Conservation (phyloP, 768 basidiomycete genomes). For the Lentinula boryana region DNA sequence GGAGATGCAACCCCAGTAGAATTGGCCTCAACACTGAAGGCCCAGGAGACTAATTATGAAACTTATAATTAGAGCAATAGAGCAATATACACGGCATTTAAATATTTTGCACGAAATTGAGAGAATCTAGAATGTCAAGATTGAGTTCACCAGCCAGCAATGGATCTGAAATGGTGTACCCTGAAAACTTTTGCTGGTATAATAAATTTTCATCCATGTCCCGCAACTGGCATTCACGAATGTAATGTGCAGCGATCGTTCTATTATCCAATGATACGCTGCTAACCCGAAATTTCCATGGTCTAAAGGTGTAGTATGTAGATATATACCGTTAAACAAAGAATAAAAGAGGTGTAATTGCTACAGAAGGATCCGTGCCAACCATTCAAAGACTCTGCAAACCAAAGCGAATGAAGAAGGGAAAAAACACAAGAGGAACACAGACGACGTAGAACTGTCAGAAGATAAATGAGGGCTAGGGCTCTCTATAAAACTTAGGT, state of each 20-base stretch:
- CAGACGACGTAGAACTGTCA: constrained; percentile 8
- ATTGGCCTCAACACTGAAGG: background rate
- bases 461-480: constrained; percentile 1
- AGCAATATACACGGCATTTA: too few relatives aligned
- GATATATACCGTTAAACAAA: constrained; percentile 5
- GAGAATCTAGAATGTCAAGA: too few relatives aligned
- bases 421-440: constrained; percentile 17
- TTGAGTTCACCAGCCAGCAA: too few relatives aligned
- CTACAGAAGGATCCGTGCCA: constrained; percentile 6
- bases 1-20: background rate
- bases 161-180: too few relatives aligned
- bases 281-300: background rate
- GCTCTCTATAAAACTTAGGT: background rate
- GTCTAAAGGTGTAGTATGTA: constrained; percentile 2
- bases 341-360: constrained; percentile 14
- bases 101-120: too few relatives aligned
- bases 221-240: background rate
- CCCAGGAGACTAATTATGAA: background rate
- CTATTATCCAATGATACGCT: background rate
- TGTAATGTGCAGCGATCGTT: background rate
- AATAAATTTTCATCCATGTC: background rate
- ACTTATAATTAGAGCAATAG: too few relatives aligned
- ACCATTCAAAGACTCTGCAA: constrained; percentile 7
- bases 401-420: constrained; percentile 4
- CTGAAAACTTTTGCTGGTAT: too few relatives aligned